phyloP scores from a whole-genome alignment of 257 asterid species.

The Avicennia marina region DNA sequence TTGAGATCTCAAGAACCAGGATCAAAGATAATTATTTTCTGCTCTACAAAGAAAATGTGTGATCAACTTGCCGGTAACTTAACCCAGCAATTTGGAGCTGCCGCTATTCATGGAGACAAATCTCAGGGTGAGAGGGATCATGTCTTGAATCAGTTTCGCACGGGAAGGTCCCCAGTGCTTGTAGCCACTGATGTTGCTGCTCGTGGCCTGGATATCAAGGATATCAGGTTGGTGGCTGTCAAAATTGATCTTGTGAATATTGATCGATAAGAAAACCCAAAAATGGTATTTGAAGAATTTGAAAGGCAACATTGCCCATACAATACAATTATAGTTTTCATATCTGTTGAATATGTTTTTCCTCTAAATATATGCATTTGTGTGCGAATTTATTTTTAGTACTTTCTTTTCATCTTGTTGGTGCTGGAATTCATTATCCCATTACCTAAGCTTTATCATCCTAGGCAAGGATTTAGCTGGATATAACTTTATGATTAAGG shows the following conservation, averaged over 20 bases:
- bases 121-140: conserved; percentile 92
- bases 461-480: too few species aligned
- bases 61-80: conserved; percentile 74
- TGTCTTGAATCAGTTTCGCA: conserved; percentile 80
- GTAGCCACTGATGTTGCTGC: conserved; percentile 99
- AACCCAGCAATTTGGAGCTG: conserved; percentile 75
- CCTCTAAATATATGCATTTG: too few species aligned
- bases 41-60: conserved; percentile 96
- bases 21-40: conserved; percentile 85
- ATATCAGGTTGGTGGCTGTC: conserved; percentile 62
- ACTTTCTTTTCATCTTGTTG: too few species aligned
- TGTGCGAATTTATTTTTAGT: too few species aligned
- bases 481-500: too few species aligned
- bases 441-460: too few species aligned
- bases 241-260: background rate
- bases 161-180: conserved; percentile 86
- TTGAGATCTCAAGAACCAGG: conserved; percentile 95
- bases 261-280: background rate
- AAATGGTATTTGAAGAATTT: too few species aligned
- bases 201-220: conserved; percentile 95
- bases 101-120: conserved; percentile 97
- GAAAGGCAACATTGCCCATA: too few species aligned
- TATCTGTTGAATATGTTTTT: too few species aligned
- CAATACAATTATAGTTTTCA: too few species aligned
- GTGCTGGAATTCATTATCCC: too few species aligned